Conservation (phyloP, 306 rosid species). For the Prunus padus region DNA sequence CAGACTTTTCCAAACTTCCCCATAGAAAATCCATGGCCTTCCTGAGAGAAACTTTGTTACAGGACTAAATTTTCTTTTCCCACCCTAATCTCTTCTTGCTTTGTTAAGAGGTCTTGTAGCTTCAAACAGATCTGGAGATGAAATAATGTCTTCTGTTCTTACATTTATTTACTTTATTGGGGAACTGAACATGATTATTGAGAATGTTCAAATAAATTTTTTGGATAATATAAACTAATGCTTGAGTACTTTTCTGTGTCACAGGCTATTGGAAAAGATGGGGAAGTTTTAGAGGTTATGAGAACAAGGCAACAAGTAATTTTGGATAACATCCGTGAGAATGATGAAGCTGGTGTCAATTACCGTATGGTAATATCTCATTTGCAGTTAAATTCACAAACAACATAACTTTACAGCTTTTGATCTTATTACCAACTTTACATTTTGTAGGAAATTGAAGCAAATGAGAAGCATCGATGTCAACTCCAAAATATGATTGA, state of each 20-base stretch:
- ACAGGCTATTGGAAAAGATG: constrained; percentile 48
- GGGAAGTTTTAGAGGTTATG: constrained; percentile 43
- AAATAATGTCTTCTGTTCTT: neutral
- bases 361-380: constrained; percentile 41
- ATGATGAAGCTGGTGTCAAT: constrained; percentile 59
- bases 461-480: constrained; percentile 57
- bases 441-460: constrained; percentile 50
- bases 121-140: neutral
- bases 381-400: neutral
- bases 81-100: neutral
- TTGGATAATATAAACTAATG: neutral
- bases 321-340: constrained; percentile 62
- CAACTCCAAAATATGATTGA: constrained; percentile 61
- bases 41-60: neutral
- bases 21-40: neutral
- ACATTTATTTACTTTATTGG: neutral
- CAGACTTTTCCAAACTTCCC: neutral
- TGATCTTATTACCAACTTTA: constrained; percentile 18
- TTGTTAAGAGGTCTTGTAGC: neutral
- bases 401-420: neutral
- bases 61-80: neutral
- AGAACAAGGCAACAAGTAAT: constrained; percentile 50
- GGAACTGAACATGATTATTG: neutral
- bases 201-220: neutral
- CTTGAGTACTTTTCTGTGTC: constrained; percentile 13